phyloP scores from a whole-genome alignment of 306 rosid genomes.

The Crataegus laevigata region DNA sequence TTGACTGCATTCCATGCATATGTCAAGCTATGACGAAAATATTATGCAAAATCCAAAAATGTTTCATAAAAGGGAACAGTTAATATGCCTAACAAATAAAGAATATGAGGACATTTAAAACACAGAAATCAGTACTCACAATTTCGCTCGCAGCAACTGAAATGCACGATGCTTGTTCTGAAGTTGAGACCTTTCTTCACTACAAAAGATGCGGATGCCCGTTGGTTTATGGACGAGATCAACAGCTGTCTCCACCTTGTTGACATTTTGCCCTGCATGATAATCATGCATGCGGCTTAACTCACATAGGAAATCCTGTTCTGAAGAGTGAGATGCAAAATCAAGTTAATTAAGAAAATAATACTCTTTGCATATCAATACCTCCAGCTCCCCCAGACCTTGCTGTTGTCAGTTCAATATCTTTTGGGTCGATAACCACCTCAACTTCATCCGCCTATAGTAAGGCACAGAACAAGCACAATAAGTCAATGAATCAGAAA shows the following conservation, averaged over 20 bases:
- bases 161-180: slow-evolving; percentile 81
- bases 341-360: slow-evolving; percentile 8
- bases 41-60: background rate
- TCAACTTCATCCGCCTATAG: slow-evolving; percentile 95
- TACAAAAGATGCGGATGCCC: slow-evolving; percentile 96
- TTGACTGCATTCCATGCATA: no score
- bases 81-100: background rate
- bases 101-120: background rate
- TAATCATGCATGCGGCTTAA: slow-evolving; percentile 18
- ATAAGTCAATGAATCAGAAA: slow-evolving; percentile 4
- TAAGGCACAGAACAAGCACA: slow-evolving; percentile 21
- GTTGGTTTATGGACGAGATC: slow-evolving; percentile 97
- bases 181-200: slow-evolving; percentile 93
- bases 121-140: slow-evolving; percentile 43
- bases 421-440: slow-evolving; percentile 86
- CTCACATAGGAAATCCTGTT: slow-evolving; percentile 4
- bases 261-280: slow-evolving; percentile 93
- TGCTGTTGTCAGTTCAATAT: slow-evolving; percentile 84
- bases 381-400: slow-evolving; percentile 99
- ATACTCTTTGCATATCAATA: slow-evolving; percentile 27
- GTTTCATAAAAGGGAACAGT: background rate
- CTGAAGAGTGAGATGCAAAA: slow-evolving; percentile 8
- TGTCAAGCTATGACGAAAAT: background rate
- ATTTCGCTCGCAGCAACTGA: slow-evolving; percentile 91
- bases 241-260: slow-evolving; percentile 96